Evolutionary conservation across 108 stramenopile genomes (phyloP).

Genomic region (Cyclotella baltica): DNA sequence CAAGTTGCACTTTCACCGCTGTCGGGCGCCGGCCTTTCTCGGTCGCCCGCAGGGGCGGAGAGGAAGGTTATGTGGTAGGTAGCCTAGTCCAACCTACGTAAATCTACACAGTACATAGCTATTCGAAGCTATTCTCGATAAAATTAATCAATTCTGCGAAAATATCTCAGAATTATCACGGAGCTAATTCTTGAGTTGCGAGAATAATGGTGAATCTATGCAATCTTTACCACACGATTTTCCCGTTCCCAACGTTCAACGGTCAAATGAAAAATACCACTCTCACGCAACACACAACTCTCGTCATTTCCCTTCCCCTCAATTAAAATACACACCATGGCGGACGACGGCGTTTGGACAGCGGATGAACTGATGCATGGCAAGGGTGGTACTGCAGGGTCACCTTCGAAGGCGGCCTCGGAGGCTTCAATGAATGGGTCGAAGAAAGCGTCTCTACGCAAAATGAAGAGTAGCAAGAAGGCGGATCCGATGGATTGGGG

Average conservation of each 20-base stretch:
- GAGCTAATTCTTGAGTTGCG: neutral
- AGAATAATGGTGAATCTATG: neutral
- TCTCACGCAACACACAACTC: neutral
- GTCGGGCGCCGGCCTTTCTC: too few species aligned
- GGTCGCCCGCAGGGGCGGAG: too few species aligned
- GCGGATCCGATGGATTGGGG: constrained; percentile 60
- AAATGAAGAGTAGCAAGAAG: constrained; percentile 32
- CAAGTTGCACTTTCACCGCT: too few species aligned
- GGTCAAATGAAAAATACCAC: too few species aligned
- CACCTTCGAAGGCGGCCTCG: constrained; percentile 5
- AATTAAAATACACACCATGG: neutral
- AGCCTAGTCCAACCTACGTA: too few species aligned
- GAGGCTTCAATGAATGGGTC: neutral
- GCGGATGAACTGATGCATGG: constrained; percentile 59
- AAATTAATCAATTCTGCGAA: too few species aligned
- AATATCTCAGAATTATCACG: too few species aligned
- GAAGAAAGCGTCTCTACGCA: constrained; percentile 21
- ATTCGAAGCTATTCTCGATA: too few species aligned
- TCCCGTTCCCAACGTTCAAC: neutral
- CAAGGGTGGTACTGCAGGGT: constrained; percentile 11
- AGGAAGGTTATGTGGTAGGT: too few species aligned
- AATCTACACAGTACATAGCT: too few species aligned
- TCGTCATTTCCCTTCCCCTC: neutral
- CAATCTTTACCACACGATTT: neutral
- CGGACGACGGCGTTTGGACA: constrained; percentile 36